A percentile compares a stretch with the other conserved stretches of the same genome.
Evolutionary conservation across 2,329 filamentous ascomycete genomes (phyloP).

Genomic region (Fusarium sterilihyphosum): DNA sequence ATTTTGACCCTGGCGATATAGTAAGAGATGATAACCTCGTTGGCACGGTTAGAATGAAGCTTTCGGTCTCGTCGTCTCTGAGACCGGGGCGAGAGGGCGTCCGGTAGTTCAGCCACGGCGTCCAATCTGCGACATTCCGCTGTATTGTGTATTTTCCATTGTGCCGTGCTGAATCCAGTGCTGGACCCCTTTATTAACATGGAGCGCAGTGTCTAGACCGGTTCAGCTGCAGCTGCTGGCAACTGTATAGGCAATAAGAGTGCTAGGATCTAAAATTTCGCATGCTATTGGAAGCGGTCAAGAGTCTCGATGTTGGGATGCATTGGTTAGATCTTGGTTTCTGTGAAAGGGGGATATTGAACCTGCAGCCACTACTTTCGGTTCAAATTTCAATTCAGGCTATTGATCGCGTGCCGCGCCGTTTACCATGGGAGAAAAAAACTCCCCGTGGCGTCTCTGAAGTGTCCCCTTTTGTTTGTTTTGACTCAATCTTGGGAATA

Average conservation of each 20-base stretch:
- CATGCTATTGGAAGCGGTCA: slow-evolving; percentile 3
- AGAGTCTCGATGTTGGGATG: neutral
- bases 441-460: slow-evolving; percentile 1
- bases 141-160: slow-evolving; percentile 7
- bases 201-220: neutral
- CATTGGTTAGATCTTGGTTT: neutral
- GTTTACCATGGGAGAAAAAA: neutral
- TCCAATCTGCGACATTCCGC: slow-evolving; percentile 24
- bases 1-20: neutral
- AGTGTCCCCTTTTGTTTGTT: neutral
- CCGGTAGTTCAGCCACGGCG: slow-evolving; percentile 31
- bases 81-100: neutral
- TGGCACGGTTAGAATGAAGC: slow-evolving; percentile 8
- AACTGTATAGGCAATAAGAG: slow-evolving; percentile 1
- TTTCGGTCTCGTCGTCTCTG: slow-evolving; percentile 9
- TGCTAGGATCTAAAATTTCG: neutral
- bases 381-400: slow-evolving; percentile 9
- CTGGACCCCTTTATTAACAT: slow-evolving; percentile 5
- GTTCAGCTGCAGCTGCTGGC: neutral
- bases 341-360: slow-evolving; percentile 13
- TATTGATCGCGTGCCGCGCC: slow-evolving; percentile 39
- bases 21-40: neutral
- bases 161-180: neutral
- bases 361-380: neutral
- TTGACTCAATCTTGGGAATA: neutral